Evolutionary conservation across 306 rosid species (phyloP), one percentile per base, ranked within the genome.

Genomic region (Delonix regia): DNA sequence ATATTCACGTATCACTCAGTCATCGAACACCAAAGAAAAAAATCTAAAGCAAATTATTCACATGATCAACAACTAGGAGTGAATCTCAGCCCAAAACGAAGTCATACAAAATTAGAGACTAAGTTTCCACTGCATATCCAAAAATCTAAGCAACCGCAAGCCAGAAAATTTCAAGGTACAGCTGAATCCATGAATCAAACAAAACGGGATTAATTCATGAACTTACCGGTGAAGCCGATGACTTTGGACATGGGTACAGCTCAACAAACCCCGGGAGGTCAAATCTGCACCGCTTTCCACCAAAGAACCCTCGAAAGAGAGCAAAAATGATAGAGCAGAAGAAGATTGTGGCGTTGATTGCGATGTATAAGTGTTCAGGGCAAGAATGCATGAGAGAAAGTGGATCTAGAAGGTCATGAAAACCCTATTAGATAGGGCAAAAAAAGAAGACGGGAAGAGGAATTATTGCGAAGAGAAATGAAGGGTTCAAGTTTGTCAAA

Each of bases 351-450:
- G 78, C 69, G 6, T 39, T 47, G 22, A 80, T 24, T 24, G 66
- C 65, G 66, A 53, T 14, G 67, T 19, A 39, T 67, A 77, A 25
- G 8, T 72, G 21, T 42, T 42, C 74, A 44, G 81, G 66, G 86
- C 81, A 82, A 44, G 27, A 69, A 83, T 69, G 92, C 96, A 95
- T 91, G 92, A 81, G 86, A 83, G 38, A 71, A 27, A 39, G n/a
- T 9, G 11, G 75, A 60, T 82, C 81, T 72, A 80, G 27, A 16
- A 71, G 83, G 33, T 2, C 67, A 69, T 48, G 74, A n/a, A 57
- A 89, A 89, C 93, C 99, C 99, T 93, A 95, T 71, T 3, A 68
- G 84, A 90, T 86, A 91, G 97, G 98, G 99, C 62, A 87, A 90
- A 89, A 89, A 94, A 73, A 12, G 55, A 45, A 10, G 7, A 52